These are phyloP conservation scores for Austropuccinia psidii DNA, from an alignment of 1,284 basidiomycete species.

Conservation along the genomic window DNA sequence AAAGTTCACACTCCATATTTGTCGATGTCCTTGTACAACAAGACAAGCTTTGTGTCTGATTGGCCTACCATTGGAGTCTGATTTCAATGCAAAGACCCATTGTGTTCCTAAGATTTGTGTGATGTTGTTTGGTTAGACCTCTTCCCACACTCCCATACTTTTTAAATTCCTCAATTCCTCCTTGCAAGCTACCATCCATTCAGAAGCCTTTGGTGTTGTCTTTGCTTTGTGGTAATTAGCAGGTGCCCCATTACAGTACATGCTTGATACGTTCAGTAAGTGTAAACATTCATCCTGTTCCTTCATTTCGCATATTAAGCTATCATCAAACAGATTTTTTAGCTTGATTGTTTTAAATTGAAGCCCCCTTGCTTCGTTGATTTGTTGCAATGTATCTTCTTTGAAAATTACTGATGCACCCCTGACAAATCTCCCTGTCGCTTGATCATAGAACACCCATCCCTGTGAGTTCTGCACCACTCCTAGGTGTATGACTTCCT, in stretches of 20 bases:
- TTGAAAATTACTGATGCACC: neutral
- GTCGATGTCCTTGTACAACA: neutral
- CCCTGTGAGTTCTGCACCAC: neutral
- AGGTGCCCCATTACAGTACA: no score
- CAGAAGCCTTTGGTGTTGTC: neutral
- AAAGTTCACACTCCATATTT: neutral
- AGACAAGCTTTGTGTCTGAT: neutral
- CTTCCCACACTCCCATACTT: neutral
- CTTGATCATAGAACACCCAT: neutral
- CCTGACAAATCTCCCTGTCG: neutral
- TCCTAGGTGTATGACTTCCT: neutral
- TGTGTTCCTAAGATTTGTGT: neutral
- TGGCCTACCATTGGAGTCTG: neutral
- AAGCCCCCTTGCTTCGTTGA: no score
- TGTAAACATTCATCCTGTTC: no score
- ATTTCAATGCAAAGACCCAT: neutral
- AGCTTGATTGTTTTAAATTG: no score
- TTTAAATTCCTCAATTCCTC: neutral
- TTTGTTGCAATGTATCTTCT: no score
- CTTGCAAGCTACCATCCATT: neutral
- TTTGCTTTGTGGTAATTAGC: neutral
- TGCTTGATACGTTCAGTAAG: no score
- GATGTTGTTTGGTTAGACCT: neutral
- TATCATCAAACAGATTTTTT: no score
- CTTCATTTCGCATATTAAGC: no score